Evolutionary conservation across 1,139 yeast species (phyloP).

Genomic region (Saccharomycopsis hybrid): DNA sequence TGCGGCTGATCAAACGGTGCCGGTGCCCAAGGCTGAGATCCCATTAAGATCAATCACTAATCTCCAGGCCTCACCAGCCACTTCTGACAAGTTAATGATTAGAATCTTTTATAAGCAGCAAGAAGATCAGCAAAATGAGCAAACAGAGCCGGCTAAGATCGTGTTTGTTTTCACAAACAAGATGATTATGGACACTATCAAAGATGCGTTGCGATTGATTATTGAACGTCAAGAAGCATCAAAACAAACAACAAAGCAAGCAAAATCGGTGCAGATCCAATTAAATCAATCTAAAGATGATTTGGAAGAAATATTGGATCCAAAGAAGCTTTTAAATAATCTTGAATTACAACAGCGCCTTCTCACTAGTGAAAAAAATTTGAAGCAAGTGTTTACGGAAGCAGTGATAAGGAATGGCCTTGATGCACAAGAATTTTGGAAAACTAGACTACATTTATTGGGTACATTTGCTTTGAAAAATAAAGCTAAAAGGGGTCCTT

Average conservation of each 20-base stretch:
- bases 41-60: slow-evolving; percentile 49
- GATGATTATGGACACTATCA: slow-evolving; percentile 69
- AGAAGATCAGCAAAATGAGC: slow-evolving; percentile 36
- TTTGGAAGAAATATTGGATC: slow-evolving; percentile 39
- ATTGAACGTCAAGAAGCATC: slow-evolving; percentile 62
- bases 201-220: slow-evolving; percentile 61
- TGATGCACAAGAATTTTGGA: slow-evolving; percentile 84
- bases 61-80: slow-evolving; percentile 70
- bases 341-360: slow-evolving; percentile 72
- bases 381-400: slow-evolving; percentile 76
- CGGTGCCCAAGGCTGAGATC: slow-evolving; percentile 37
- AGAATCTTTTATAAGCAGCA: slow-evolving; percentile 41
- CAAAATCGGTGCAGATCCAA: slow-evolving; percentile 24
- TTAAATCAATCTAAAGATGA: slow-evolving; percentile 17
- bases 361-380: slow-evolving; percentile 59
- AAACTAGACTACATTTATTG: slow-evolving; percentile 68
- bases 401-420: slow-evolving; percentile 77
- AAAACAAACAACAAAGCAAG: slow-evolving; percentile 30
- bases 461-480: slow-evolving; percentile 81
- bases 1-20: slow-evolving; percentile 55
- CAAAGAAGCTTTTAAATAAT: slow-evolving; percentile 53
- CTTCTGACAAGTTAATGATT: slow-evolving; percentile 63
- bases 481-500: slow-evolving; percentile 86
- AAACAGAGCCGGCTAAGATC: slow-evolving; percentile 42
- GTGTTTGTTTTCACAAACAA: slow-evolving; percentile 62